Evolutionary conservation across 2,329 filamentous ascomycete genomes (phyloP).

Genomic region (Lanzia echinophila): DNA sequence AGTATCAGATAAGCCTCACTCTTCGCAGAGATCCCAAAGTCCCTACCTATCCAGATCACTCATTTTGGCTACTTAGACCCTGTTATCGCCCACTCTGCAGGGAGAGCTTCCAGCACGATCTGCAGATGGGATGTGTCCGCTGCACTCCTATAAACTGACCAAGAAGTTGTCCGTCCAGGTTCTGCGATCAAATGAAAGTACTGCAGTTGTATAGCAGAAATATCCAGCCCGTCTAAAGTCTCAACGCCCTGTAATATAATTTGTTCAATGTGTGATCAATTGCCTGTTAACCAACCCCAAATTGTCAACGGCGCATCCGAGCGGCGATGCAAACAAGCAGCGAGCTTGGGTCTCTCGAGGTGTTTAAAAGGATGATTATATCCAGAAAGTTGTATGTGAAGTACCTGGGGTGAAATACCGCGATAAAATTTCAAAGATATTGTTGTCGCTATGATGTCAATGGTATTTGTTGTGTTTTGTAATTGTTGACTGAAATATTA

Average conservation of each 20-base stretch:
- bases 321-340: constrained; percentile 3
- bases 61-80: constrained; percentile 45
- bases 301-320: constrained; percentile 18
- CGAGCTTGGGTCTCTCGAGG: neutral
- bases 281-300: neutral
- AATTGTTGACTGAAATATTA: neutral
- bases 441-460: neutral
- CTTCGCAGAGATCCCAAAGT: neutral
- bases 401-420: neutral
- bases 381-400: neutral
- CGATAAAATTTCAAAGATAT: neutral
- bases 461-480: neutral
- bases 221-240: neutral
- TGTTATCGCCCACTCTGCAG: neutral
- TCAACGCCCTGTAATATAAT: neutral
- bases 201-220: neutral
- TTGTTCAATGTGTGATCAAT: neutral
- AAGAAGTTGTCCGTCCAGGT: neutral
- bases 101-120: neutral
- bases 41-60: constrained; percentile 86
- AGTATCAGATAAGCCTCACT: constrained; percentile 5
- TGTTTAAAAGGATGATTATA: neutral
- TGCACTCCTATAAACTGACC: neutral
- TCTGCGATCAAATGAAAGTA: constrained; percentile 1
- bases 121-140: neutral